phyloP scores from a whole-genome alignment of 2,329 filamentous ascomycete genomes.

The Rutstroemia sp. region DNA sequence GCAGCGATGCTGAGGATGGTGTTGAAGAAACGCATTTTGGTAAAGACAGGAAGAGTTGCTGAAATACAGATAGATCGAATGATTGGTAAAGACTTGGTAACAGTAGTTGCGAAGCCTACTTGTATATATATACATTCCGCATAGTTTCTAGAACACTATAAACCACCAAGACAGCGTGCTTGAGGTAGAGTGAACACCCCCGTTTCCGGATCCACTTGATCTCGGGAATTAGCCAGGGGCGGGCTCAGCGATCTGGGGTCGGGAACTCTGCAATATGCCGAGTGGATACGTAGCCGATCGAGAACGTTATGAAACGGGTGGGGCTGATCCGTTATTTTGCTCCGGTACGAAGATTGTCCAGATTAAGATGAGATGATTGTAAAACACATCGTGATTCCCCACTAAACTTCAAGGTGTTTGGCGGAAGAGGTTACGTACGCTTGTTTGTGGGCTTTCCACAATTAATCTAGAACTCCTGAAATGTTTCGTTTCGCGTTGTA shows the following conservation, averaged over 20 bases:
- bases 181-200: not conserved
- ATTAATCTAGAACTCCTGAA: not conserved
- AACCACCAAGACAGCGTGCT: no score
- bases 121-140: not conserved
- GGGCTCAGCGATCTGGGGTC: not conserved
- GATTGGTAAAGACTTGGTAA: not conserved
- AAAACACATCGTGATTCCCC: not conserved
- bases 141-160: not conserved
- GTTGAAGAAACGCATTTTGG: conserved; percentile 1
- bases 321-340: not conserved
- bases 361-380: not conserved
- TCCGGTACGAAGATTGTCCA: not conserved
- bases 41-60: not conserved
- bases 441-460: not conserved
- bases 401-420: not conserved
- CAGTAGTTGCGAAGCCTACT: not conserved
- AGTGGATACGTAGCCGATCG: not conserved
- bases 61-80: not conserved
- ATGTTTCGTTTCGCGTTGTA: not conserved
- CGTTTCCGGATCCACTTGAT: no score
- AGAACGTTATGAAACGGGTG: not conserved
- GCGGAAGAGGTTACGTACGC: not conserved
- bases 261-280: not conserved
- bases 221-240: not conserved
- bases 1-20: conserved; percentile 1